Conservation (phyloP, 441 rosid genomes). For the Croton setiger region DNA sequence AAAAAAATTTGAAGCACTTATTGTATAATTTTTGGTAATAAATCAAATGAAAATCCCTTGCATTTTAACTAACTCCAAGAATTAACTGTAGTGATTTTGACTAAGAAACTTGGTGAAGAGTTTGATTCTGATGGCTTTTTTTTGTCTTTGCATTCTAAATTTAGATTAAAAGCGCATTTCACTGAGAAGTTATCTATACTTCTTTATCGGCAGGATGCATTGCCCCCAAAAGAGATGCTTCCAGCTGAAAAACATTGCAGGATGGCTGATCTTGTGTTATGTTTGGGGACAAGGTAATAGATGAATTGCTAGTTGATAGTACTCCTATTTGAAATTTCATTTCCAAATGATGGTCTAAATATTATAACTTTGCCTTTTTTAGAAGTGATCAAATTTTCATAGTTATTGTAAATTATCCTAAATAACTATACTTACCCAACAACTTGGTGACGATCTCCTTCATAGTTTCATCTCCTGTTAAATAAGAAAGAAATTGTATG, state of each 20-base stretch:
- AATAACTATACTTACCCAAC: background rate
- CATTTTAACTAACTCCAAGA: background rate
- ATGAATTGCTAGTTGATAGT: constrained; percentile 2
- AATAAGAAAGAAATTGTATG: background rate
- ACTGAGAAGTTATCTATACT: background rate
- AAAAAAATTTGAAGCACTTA: background rate
- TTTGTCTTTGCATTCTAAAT: background rate
- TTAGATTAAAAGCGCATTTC: constrained; percentile 3
- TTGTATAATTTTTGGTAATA: background rate
- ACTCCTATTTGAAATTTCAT: background rate
- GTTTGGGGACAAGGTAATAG: constrained; percentile 87
- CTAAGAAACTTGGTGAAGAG: background rate
- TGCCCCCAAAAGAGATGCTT: constrained; percentile 80
- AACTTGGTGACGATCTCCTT: background rate
- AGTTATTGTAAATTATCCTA: background rate
- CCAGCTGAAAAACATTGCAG: constrained; percentile 84
- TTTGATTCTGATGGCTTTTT: background rate
- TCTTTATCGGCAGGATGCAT: constrained; percentile 61
- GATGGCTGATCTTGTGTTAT: constrained; percentile 85
- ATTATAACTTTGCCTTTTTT: background rate
- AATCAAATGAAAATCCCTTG: background rate
- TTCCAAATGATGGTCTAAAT: background rate
- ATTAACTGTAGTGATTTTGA: background rate
- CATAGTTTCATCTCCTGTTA: background rate
- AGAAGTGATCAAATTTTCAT: background rate